Conservation (phyloP, 2,329 filamentous ascomycete species). For the Rosellinia necatrix region DNA sequence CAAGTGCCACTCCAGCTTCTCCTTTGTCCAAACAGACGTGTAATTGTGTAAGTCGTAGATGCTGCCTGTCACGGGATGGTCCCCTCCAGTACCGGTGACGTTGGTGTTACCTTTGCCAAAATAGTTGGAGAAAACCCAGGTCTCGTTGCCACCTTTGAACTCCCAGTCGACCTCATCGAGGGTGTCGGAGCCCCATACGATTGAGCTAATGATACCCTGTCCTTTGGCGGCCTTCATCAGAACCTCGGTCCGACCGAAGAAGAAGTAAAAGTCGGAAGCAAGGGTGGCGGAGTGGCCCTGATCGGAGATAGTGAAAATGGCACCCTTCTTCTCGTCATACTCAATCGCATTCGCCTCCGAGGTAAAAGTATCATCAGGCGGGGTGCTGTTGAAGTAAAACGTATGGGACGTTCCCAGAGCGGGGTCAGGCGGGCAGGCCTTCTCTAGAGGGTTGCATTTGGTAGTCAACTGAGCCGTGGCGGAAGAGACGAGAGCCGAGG, state of each 20-base stretch:
- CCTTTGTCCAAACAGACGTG: conserved; percentile 73
- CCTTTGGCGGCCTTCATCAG: conserved; percentile 77
- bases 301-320: conserved; percentile 72
- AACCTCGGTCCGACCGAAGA: conserved; percentile 81
- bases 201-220: conserved; percentile 76
- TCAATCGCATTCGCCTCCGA: conserved; percentile 68
- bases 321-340: conserved; percentile 66
- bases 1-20: conserved; percentile 69
- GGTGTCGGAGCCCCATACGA: conserved; percentile 83
- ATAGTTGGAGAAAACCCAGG: conserved; percentile 72
- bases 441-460: conserved; percentile 75
- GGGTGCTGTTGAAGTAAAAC: conserved; percentile 68
- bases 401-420: conserved; percentile 69
- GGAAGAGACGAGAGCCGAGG: conserved; percentile 48
- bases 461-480: conserved; percentile 75
- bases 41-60: conserved; percentile 75
- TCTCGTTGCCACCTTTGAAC: conserved; percentile 70
- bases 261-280: conserved; percentile 80
- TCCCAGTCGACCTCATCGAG: conserved; percentile 91
- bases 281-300: conserved; percentile 79
- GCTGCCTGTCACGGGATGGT: conserved; percentile 58
- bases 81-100: conserved; percentile 61
- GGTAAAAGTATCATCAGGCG: conserved; percentile 66
- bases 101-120: conserved; percentile 75
- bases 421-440: conserved; percentile 70